Evolutionary conservation across 371 early-diverging fungal genomes (phyloP).

Genomic region (Lichtheimia ornata): DNA sequence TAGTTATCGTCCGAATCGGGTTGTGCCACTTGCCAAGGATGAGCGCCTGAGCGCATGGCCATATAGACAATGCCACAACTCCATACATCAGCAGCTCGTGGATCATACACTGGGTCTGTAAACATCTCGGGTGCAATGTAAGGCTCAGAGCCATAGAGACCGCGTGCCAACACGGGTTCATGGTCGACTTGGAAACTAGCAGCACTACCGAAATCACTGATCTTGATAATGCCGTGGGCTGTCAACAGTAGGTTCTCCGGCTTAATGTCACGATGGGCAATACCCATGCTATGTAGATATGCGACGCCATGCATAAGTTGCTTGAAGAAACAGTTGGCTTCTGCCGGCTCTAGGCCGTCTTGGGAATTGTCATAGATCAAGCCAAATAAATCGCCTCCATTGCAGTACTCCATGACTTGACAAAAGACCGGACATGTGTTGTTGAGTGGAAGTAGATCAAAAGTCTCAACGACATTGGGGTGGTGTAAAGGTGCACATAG

Average conservation of each 20-base stretch:
- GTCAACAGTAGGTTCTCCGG: conserved; percentile 83
- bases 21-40: conserved; percentile 34
- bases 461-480: conserved; percentile 65
- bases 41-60: conserved; percentile 37
- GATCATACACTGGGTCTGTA: conserved; percentile 26
- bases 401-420: conserved; percentile 73
- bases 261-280: conserved; percentile 78
- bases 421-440: conserved; percentile 55
- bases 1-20: conserved; percentile 22
- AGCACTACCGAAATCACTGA: conserved; percentile 82
- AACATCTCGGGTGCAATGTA: conserved; percentile 62
- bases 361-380: conserved; percentile 46
- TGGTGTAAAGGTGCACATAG: conserved; percentile 66
- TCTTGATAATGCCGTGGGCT: conserved; percentile 76
- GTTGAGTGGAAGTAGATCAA: conserved; percentile 64
- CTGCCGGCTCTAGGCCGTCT: conserved; percentile 53
- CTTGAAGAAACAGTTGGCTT: conserved; percentile 53
- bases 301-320: conserved; percentile 70
- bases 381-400: conserved; percentile 66
- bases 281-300: conserved; percentile 65
- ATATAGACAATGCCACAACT: conserved; percentile 35
- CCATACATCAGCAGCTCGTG: conserved; percentile 42
- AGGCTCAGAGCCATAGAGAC: conserved; percentile 59
- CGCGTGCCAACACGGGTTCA: conserved; percentile 6
- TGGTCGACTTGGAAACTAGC: conserved; percentile 29